Evolutionary conservation across 2,329 filamentous ascomycete genomes (phyloP).

Genomic region (Sclerotinia trifoliorum): DNA sequence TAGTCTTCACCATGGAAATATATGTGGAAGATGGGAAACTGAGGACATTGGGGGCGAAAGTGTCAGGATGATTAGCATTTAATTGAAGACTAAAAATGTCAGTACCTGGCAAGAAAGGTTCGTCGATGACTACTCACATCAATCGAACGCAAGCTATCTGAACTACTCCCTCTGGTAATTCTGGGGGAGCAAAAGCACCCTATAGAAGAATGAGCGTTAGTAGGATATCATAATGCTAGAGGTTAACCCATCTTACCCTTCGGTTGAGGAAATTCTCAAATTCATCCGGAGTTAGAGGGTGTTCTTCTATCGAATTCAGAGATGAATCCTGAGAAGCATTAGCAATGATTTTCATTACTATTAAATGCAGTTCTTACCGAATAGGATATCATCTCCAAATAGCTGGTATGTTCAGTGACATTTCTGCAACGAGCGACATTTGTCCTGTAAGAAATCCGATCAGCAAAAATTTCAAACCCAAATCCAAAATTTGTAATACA

Average conservation of each 20-base stretch:
- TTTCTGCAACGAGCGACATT: constrained; percentile 36
- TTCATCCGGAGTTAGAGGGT: constrained; percentile 38
- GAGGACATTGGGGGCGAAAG: constrained; percentile 56
- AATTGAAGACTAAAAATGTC: constrained; percentile 29
- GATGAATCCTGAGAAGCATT: constrained; percentile 33
- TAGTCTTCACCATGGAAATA: constrained; percentile 53
- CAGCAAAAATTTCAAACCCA: background rate
- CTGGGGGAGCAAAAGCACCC: constrained; percentile 36
- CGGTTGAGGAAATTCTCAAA: constrained; percentile 40
- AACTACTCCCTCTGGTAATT: constrained; percentile 32
- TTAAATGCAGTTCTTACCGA: constrained; percentile 30
- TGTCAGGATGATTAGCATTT: constrained; percentile 55
- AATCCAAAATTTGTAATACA: background rate
- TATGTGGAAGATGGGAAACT: constrained; percentile 53
- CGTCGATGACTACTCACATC: constrained; percentile 26
- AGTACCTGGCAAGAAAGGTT: background rate
- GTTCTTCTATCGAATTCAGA: constrained; percentile 37
- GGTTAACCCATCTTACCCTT: constrained; percentile 27
- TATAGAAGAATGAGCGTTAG: constrained; percentile 25
- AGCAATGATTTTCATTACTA: background rate
- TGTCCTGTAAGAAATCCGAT: constrained; percentile 5
- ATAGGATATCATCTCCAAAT: constrained; percentile 39
- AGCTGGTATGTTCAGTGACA: constrained; percentile 36
- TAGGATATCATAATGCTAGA: constrained; percentile 17
- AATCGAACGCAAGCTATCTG: constrained; percentile 30